These are phyloP conservation scores for Ophiostoma montium DNA, from an alignment of 2,329 filamentous ascomycete genomes.

Conservation along the genomic window DNA sequence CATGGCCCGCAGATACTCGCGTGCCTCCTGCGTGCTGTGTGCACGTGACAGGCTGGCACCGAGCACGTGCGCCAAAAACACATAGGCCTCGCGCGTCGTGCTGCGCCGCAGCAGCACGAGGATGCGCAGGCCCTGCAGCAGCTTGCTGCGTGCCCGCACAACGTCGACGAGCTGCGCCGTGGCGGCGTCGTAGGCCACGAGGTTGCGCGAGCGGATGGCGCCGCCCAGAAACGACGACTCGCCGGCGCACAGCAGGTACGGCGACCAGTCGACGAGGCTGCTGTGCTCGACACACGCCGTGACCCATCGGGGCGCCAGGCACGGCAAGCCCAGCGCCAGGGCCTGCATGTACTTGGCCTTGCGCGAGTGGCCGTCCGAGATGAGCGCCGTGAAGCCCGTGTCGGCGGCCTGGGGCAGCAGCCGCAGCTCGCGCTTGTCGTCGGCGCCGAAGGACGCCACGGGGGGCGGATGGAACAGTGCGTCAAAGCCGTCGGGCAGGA, in stretches of 20 bases:
- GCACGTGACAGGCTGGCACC: constrained; percentile 60
- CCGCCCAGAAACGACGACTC: constrained; percentile 63
- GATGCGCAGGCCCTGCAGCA: constrained; percentile 52
- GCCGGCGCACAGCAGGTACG: constrained; percentile 76
- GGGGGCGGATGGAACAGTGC: constrained; percentile 51
- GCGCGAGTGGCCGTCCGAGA: constrained; percentile 74
- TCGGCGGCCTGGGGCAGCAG: constrained; percentile 38
- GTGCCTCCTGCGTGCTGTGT: constrained; percentile 50
- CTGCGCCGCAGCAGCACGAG: constrained; percentile 52
- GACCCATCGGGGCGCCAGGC: constrained; percentile 71
- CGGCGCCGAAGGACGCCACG: constrained; percentile 18
- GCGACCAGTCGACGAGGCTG: constrained; percentile 55
- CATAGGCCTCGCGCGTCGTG: constrained; percentile 55
- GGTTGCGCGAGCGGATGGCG: constrained; percentile 58
- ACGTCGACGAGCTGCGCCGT: constrained; percentile 42
- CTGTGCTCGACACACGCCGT: constrained; percentile 51
- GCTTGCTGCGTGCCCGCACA: constrained; percentile 43
- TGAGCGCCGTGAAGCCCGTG: constrained; percentile 67
- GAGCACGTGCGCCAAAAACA: constrained; percentile 67
- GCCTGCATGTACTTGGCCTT: constrained; percentile 92
- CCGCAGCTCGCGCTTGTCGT: constrained; percentile 25
- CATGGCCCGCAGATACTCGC: constrained; percentile 37
- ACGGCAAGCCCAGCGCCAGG: constrained; percentile 76
- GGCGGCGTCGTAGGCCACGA: constrained; percentile 45
- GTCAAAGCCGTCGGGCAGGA: constrained; percentile 66